Base-by-base conservation (phyloP, 73 alveolate species). In the Halteria grandinella region DNA sequence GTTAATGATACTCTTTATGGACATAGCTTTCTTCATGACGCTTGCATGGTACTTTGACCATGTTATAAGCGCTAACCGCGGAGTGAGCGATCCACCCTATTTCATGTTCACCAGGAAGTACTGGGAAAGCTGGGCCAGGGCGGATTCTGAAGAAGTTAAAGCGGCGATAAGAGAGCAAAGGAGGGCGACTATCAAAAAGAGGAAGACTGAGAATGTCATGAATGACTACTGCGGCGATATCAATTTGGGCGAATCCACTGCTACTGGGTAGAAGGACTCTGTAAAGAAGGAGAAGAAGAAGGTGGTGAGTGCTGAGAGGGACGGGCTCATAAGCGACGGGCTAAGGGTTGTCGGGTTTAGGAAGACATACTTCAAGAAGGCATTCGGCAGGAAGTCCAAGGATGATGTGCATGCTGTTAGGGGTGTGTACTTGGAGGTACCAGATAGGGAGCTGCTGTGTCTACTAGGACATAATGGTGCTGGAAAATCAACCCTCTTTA, bases 391-490 rank as follows among this genome's bases (percentile, higher is more conserved):
- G 1, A 69, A 55, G 29, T 53, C 84, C 21, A 45, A 70, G 10
- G 71, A 80, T 23, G 91, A 80, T 40, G 72, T 70, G 23, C 33
- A 71, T 18, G 91, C 91, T 0, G 52, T 72, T 18, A 80, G 80
- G 54, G 95, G 95, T 54, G 73, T 87, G 44, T 86, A 75, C 75
- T 81, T 72, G 51, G 93, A 88, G 55, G 60, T 81, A 55, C 85
- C 91, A 55, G 91, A 95, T 36, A 72, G 57, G 23, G 95, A 93
- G 55, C 59, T 88, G 18, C 43, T 93, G 31, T 84, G 92, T 20
- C 55, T 93, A 0, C 79, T 93, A 1, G 98, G 98, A 0, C 97
- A 93, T 50, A 93, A 93, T 73, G 98, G 98, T 11, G 98, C 98
- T 15, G 98, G 98, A 18, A 93, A 93, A 48, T 60, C 97, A 11